phyloP scores from a whole-genome alignment of 768 basidiomycete genomes.

The Russula vinacea region DNA sequence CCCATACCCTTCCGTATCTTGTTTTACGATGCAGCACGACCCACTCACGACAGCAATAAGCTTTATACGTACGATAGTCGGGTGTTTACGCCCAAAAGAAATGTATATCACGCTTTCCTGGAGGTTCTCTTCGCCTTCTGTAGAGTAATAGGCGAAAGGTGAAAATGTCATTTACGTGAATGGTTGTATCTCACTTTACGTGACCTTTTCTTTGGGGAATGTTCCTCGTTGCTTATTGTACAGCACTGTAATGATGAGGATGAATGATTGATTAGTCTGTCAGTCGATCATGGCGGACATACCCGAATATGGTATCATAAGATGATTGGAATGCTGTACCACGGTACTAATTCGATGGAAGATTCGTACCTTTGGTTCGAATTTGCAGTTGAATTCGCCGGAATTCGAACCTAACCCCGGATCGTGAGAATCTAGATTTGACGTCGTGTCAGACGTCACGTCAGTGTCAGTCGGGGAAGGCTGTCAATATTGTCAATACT shows the following conservation, averaged over 20 bases:
- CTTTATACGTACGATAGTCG: constrained; percentile 16
- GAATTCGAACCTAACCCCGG: too few species aligned
- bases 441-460: too few species aligned
- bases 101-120: constrained; percentile 1
- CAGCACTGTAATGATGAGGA: background rate
- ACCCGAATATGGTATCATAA: too few species aligned
- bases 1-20: background rate
- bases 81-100: background rate
- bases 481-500: too few species aligned
- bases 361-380: background rate
- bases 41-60: constrained; percentile 16
- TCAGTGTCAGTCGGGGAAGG: too few species aligned
- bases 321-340: too few species aligned
- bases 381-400: too few species aligned
- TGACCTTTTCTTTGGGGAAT: background rate
- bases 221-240: background rate
- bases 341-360: too few species aligned
- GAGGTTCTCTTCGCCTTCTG: background rate
- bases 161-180: background rate
- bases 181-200: background rate
- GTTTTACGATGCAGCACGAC: constrained; percentile 7
- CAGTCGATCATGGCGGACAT: too few species aligned
- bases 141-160: background rate
- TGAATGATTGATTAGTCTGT: background rate
- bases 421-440: too few species aligned